Base-by-base conservation (phyloP, 176 grass and related monocot species). In the Carex kokanica region DNA sequence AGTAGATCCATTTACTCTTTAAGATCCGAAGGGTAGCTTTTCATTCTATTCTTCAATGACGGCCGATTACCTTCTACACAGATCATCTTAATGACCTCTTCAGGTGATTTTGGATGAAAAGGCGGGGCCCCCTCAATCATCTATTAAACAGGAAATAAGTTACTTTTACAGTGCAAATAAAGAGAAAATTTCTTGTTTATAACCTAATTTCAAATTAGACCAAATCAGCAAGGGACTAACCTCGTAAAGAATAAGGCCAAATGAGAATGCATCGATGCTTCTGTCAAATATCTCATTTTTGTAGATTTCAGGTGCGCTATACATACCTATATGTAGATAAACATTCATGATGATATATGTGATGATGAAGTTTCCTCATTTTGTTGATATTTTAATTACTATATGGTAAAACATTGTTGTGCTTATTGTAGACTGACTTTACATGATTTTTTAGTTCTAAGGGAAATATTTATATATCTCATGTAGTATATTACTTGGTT, bases 161-260 rank as follows among this genome's bases (percentile, higher is more conserved):
- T 70, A 79, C 29, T 43, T 27, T 74, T 29, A 16, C 9, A 29
- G 53, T 60, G 20, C 11, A 32, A 74, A 17, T 73, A 24, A 3
- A 45, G 11, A 73, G 10, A 24, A n/a, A 7, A 5, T 23, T 77
- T 55, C 23, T 55, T 54, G 14, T 54, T 10, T 24, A 53, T 2
- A 15, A 53, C 43, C 17, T 29, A n/a, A n/a, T 78, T 32, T 0
- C 51, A 55, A 77, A 54, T 55, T 2, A 55, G 49, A 77, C 23
- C 49, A 31, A 47, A 24, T 55, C 12, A 17, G 47, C 5, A 14
- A 16, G 2, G 7, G 7, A 56, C 58, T 52, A 81, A 94, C 95
- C 97, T 99, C 97, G 9, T 95, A 95, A 7, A 99, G 83, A 85
- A 99, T 93, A 52, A 99, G 91, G 66, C 97, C 91, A 61, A 99